These are phyloP conservation scores for Pichia membranifaciens DNA, from an alignment of 805 yeast species.

Conservation along the genomic window DNA sequence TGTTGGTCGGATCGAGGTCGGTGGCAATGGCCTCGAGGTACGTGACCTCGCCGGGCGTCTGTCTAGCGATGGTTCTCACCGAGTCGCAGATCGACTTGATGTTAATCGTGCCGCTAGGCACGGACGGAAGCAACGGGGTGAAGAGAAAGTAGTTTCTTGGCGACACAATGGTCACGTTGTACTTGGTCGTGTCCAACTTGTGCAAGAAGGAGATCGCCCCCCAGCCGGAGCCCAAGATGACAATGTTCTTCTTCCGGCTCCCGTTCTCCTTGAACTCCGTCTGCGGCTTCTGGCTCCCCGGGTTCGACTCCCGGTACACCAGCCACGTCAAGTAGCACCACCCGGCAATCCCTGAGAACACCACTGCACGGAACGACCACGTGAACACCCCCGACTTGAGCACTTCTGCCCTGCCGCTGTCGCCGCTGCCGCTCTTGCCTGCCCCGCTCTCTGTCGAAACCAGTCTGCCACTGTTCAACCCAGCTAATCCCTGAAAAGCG, in stretches of 20 bases:
- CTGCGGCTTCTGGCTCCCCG: constrained; percentile 56
- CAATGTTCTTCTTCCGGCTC: constrained; percentile 63
- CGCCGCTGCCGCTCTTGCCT: no score
- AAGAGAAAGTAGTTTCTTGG: constrained; percentile 94
- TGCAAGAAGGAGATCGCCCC: constrained; percentile 83
- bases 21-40: constrained; percentile 91
- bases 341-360: constrained; percentile 44
- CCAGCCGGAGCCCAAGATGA: constrained; percentile 90
- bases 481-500: no score
- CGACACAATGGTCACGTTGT: constrained; percentile 84
- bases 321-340: constrained; percentile 57
- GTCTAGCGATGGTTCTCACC: constrained; percentile 77
- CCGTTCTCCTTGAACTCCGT: constrained; percentile 42
- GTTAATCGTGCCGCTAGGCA: constrained; percentile 91
- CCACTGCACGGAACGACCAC: constrained; percentile 43
- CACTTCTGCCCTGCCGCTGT: no score
- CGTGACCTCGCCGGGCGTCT: constrained; percentile 64
- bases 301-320: constrained; percentile 57
- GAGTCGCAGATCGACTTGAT: constrained; percentile 91
- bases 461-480: no score
- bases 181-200: constrained; percentile 76
- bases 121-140: constrained; percentile 93
- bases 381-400: constrained; percentile 28
- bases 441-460: no score
- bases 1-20: constrained; percentile 66